Base-by-base conservation (phyloP, 2,329 filamentous ascomycete genomes). In the Dactylellina parvicollis region DNA sequence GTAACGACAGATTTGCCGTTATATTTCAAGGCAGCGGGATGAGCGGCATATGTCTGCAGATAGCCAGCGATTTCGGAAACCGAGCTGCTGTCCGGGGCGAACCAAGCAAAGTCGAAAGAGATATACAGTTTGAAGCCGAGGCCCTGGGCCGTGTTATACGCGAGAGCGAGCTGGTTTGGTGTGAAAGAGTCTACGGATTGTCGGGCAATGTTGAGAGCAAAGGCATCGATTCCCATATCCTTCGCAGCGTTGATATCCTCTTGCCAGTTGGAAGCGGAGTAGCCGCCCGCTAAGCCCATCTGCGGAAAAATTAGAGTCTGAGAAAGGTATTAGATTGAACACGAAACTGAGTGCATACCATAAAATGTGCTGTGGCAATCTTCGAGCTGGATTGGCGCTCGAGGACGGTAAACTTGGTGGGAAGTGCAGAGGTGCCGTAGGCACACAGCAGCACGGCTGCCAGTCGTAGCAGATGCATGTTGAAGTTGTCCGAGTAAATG, bases 1-100 rank as follows among this genome's bases (percentile, higher is more conserved):
- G 82, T 84, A 3, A 84, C 85, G 22, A 86, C 79, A 0, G 84
- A 81, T 59, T 80, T 79, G 18, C 78, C 78, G 32, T 83, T 79
- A 59, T 83, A 80, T 55, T 79, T 80, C 73, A 82, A 79, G 74
- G 85, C 82, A 10, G 82, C 81, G 10, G 77, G 57, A 7, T 79
- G 80, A 8, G 75, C 71, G 64, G 80, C 81, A 77, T 80, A 81
- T 18, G 78, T 77, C 75, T 82, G 81, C 72, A 83, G 79, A 44
- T 80, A 77, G 42, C 61, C 49, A 28, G 75, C 79, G 77, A 82
- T 52, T 76, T 77, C 60, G 12, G 64, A 44, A 1, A 76, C 56
- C 22, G 75, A 61, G 75, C 77, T 78, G 4, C 62, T 42, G 2
- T 73, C 77, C 61, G 57, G 67, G 62, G 55, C 75, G 73, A 38